Evolutionary conservation across 169 alveolate species (phyloP).

Genomic region (Eimeria brunetti): DNA sequence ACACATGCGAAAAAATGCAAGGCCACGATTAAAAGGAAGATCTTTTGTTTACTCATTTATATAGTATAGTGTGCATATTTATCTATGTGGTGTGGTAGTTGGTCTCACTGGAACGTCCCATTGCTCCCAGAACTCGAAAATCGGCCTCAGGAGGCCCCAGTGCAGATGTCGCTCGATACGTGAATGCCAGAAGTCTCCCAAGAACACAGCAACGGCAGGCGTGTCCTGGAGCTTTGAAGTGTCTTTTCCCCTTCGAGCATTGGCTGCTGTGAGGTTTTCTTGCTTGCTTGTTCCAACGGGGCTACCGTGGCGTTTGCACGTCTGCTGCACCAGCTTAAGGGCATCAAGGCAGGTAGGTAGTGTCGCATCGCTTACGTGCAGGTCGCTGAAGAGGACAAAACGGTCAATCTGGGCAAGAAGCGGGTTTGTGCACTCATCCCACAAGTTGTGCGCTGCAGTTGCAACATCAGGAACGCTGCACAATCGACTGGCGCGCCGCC

Average conservation of each 20-base stretch:
- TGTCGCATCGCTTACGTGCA: conserved; percentile 62
- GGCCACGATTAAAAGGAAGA: not conserved
- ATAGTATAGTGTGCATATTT: too few relatives aligned
- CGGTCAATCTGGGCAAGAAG: conserved; percentile 32
- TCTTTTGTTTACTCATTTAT: not conserved
- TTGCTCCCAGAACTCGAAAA: conserved; percentile 63
- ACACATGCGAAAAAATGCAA: not conserved
- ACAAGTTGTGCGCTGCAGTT: conserved; percentile 28
- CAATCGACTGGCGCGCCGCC: not conserved
- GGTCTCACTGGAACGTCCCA: conserved; percentile 74
- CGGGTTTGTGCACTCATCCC: conserved; percentile 50
- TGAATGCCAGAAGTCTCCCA: conserved; percentile 71
- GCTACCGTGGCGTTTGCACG: conserved; percentile 61
- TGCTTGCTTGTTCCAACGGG: not conserved
- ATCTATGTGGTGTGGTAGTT: not conserved
- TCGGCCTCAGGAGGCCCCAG: conserved; percentile 68
- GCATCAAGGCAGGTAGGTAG: conserved; percentile 59
- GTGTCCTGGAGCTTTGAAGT: not conserved
- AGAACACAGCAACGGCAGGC: conserved; percentile 57
- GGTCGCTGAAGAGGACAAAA: conserved; percentile 68
- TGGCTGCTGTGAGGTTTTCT: not conserved
- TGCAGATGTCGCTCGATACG: conserved; percentile 59
- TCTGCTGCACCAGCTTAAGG: conserved; percentile 35
- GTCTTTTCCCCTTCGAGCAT: not conserved
- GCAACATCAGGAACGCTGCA: not conserved